These are phyloP conservation scores for Coprinellus micaceus DNA, from an alignment of 768 basidiomycete genomes.

Conservation along the genomic window DNA sequence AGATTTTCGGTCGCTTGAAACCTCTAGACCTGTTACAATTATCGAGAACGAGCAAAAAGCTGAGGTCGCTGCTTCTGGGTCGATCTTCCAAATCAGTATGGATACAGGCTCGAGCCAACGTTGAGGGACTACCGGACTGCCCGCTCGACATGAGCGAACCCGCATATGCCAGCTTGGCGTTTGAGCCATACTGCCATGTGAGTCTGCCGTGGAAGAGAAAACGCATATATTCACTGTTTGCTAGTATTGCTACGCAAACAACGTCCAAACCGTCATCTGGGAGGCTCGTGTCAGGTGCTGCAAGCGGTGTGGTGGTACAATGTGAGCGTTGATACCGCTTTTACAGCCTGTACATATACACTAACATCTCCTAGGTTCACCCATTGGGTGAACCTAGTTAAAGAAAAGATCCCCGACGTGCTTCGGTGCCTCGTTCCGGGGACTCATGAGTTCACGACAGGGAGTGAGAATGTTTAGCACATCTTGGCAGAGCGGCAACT, in stretches of 20 bases:
- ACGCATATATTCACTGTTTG: not conserved
- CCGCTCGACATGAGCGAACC: slow-evolving; percentile 27
- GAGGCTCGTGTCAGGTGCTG: slow-evolving; percentile 33
- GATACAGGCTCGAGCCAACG: slow-evolving; percentile 19
- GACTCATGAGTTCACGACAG: slow-evolving; percentile 7
- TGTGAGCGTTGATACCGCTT: slow-evolving; percentile 26
- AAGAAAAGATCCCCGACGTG: not conserved
- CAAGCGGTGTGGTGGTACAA: slow-evolving; percentile 27
- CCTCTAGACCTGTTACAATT: slow-evolving; percentile 37
- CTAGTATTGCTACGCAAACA: slow-evolving; percentile 33
- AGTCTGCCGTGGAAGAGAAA: not conserved
- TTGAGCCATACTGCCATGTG: slow-evolving; percentile 24
- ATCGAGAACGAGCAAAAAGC: slow-evolving; percentile 34
- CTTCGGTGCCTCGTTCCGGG: slow-evolving; percentile 2
- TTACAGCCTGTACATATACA: slow-evolving; percentile 25
- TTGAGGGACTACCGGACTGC: slow-evolving; percentile 21
- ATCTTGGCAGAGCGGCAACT: not conserved
- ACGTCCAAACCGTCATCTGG: slow-evolving; percentile 35
- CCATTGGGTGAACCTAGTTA: slow-evolving; percentile 3
- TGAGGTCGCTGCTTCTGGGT: slow-evolving; percentile 21
- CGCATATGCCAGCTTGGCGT: slow-evolving; percentile 24
- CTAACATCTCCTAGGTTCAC: not conserved
- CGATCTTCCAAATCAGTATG: slow-evolving; percentile 26
- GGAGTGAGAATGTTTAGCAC: not conserved
- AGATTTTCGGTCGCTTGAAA: slow-evolving; percentile 35